Evolutionary conservation across 345 rosid species (phyloP).

Genomic region (Eucalyptus fibrosa): DNA sequence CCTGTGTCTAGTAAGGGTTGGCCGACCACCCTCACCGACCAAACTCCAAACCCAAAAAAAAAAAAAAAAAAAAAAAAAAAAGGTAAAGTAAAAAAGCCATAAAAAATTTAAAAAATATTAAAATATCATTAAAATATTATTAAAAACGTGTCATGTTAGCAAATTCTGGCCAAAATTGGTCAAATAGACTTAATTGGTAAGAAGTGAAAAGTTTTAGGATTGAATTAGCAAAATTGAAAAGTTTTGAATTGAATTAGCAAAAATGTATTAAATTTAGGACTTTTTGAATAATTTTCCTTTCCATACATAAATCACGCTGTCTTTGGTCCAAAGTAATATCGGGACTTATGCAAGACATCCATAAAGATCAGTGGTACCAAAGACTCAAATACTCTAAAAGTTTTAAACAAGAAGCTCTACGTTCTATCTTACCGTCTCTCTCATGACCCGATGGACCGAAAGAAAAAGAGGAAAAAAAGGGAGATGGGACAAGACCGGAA

Average conservation of each 20-base stretch:
- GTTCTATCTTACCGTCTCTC: neutral
- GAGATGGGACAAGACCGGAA: neutral
- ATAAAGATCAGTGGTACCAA: neutral
- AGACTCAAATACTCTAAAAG: neutral
- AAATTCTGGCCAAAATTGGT: fast-evolving
- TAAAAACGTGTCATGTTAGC: fast-evolving
- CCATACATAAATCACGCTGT: fast-evolving
- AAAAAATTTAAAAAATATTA: too few species aligned
- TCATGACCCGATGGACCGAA: neutral
- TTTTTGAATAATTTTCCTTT: neutral
- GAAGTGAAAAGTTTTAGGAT: fast-evolving
- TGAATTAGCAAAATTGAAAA: fast-evolving
- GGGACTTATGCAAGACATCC: neutral
- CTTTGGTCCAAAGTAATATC: neutral
- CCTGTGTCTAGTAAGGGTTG: fast-evolving
- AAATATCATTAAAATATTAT: too few species aligned
- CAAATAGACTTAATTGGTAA: fast-evolving
- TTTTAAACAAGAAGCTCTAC: neutral
- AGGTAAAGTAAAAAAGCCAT: too few species aligned
- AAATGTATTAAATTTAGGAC: fast-evolving
- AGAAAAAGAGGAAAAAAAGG: neutral
- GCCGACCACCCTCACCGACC: fast-evolving
- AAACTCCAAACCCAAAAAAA: too few species aligned
- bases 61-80: too few species aligned
- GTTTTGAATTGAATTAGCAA: fast-evolving